Base-by-base conservation (phyloP, 2,329 filamentous ascomycete species). In the Verticillium longisporum region DNA sequence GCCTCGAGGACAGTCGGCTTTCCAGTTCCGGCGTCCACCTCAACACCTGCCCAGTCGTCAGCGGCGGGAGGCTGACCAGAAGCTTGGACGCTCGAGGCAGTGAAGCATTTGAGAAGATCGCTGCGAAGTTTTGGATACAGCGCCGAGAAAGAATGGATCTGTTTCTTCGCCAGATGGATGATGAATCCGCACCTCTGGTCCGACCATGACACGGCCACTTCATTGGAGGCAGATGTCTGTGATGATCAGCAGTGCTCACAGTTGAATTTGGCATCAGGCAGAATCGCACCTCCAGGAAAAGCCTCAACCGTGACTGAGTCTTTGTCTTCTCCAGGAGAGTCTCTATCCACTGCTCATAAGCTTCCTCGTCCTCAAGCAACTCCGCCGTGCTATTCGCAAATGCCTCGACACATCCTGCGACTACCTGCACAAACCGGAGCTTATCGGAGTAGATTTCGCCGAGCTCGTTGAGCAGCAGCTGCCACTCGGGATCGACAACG, bases 41-140 rank as follows among this genome's bases (percentile, higher is more conserved):
- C 71, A 1, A 82, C 71, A 33, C 78, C 75, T 11, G 76, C 78
- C 78, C 80, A 81, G 62, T 78, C 78, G 34, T 80, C 78, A 7
- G 61, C 64, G 9, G 63, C 41, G 10, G 57, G 38, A 13, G 59
- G 61, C 55, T 58, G 53, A 38, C 59, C 53, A 56, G 60, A 60
- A 2, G 57, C 56, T 37, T 10, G 14, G 14, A 14, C 7, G 36
- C 14, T 14, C 37, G 66, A 67, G 54, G 64, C 64, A 7, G 72
- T 67, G 60, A 80, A 78, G 63, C 73, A 75, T 7, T 66, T 63
- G 9, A 75, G 65, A 1, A 80, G 66, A 4, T 68, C 65, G 9
- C 70, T 69, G 1, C 71, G 72, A 63, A 79, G 78, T 6, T 71
- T 38, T 1, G 72, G 68, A 4, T 71, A 67, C 15, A 79, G 69